Base-by-base conservation (phyloP, 805 yeast species). In the Hanseniaspora osmophila region DNA sequence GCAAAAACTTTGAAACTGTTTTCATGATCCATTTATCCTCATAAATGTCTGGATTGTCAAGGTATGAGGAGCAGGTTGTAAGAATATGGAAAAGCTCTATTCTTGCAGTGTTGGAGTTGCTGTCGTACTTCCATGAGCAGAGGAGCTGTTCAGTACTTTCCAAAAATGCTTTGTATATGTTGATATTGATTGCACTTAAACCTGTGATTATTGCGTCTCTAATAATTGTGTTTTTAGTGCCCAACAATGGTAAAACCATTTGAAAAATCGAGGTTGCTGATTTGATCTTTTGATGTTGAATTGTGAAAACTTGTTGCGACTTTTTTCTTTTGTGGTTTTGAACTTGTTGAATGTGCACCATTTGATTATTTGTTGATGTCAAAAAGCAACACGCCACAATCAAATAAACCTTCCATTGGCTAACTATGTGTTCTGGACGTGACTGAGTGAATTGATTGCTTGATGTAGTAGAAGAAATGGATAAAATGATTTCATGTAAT, bases 351-450 rank as follows among this genome's bases (percentile, higher is more conserved):
- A 78, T 73, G 49, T 76, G 80, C 15, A 86, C 62, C 52, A 83
- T 77, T 57, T 87, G 96, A 47, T 87, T 95, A 49, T 76, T 83
- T 0, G 96, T 87, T 0, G 94, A 76, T 0, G 98, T 92, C 50
- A 92, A 63, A 0, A 96, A 85, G 16, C 90, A 78, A 56, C 97
- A 90, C 0, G 95, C 96, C 47, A 87, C 92, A 40, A 90, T 82
- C 54, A 92, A 64, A 57, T 81, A 92, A 2, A 88, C 68, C 61
- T 84, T 83, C 95, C 95, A 86, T 58, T 86, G 95, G 49, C 82
- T 86, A 3, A 84, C 74, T 30, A 85, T 64, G 2, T 76, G 68
- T 55, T 84, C 94, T 0, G 90, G 83, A 6, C 49, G 46, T 10
- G 51, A 52, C 35, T 51, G 53, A n/a, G n/a, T 10, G 10, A n/a